Conservation (phyloP, 164 flowering plant species). For the Cinnamomum micranthum region DNA sequence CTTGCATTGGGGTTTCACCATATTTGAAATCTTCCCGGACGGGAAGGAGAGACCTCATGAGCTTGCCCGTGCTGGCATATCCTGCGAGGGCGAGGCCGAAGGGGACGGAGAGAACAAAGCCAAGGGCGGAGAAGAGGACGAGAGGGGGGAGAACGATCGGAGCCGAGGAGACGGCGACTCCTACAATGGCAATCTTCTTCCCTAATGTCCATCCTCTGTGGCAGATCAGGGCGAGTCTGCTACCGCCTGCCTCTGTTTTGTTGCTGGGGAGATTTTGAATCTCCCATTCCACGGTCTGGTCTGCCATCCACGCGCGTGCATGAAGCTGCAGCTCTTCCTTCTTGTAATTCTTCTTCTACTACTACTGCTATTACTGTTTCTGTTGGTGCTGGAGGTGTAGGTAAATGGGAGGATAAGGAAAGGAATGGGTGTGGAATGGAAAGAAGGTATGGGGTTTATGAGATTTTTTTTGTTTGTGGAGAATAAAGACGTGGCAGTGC, state of each 20-base stretch:
- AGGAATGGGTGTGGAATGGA: neutral
- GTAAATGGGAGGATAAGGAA: neutral
- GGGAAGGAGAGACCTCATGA: slow-evolving; percentile 61
- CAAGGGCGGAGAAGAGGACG: slow-evolving; percentile 48
- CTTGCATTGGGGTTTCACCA: neutral
- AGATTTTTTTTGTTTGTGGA: too few relatives aligned
- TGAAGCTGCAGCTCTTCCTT: neutral
- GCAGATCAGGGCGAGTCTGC: slow-evolving; percentile 20
- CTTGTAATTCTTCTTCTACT: neutral
- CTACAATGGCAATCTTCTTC: slow-evolving; percentile 55
- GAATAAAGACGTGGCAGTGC: neutral
- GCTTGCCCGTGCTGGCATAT: slow-evolving; percentile 61
- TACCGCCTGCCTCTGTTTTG: neutral
- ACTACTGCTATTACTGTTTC: neutral
- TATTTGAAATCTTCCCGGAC: neutral
- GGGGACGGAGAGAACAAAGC: slow-evolving; percentile 56
- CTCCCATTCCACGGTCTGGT: neutral
- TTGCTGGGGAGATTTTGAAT: neutral
- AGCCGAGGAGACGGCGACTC: slow-evolving; percentile 55
- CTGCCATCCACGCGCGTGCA: neutral
- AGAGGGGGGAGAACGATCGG: slow-evolving; percentile 75
- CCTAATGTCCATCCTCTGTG: slow-evolving; percentile 43
- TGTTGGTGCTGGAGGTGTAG: too few relatives aligned
- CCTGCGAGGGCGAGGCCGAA: slow-evolving; percentile 51
- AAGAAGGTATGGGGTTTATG: too few relatives aligned